phyloP scores from a whole-genome alignment of 768 basidiomycete species.

The Lactifluus pinguis region DNA sequence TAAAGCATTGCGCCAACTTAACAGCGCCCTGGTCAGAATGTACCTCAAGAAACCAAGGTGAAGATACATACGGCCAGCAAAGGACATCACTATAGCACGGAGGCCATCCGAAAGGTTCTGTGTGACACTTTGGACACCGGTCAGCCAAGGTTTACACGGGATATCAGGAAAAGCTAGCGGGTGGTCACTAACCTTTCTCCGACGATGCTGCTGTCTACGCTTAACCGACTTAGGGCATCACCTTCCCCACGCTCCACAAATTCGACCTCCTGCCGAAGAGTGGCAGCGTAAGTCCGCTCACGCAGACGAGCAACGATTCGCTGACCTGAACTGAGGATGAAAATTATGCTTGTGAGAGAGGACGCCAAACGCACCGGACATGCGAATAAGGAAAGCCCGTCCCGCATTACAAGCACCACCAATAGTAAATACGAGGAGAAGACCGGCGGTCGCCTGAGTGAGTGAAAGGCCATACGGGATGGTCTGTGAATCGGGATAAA shows the following conservation, averaged over 20 bases:
- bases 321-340: slow-evolving; percentile 43
- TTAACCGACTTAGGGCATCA: slow-evolving; percentile 85
- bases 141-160: neutral
- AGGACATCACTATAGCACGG: slow-evolving; percentile 83
- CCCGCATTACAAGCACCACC: slow-evolving; percentile 84
- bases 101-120: slow-evolving; percentile 75
- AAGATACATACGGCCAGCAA: slow-evolving; percentile 70
- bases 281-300: slow-evolving; percentile 73
- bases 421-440: slow-evolving; percentile 72
- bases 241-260: slow-evolving; percentile 90
- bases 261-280: slow-evolving; percentile 84
- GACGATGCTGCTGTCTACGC: slow-evolving; percentile 86
- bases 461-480: slow-evolving; percentile 75
- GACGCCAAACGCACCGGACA: slow-evolving; percentile 49
- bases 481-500: slow-evolving; percentile 14
- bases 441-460: slow-evolving; percentile 65
- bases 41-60: neutral
- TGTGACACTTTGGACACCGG: slow-evolving; percentile 41
- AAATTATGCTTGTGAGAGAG: neutral
- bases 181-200: slow-evolving; percentile 64
- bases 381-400: slow-evolving; percentile 75
- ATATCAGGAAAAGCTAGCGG: neutral
- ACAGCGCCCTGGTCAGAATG: neutral
- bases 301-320: slow-evolving; percentile 84
- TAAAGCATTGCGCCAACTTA: slow-evolving; percentile 93